Evolutionary conservation across 345 rosid genomes (phyloP).

Genomic region (Microcos paniculata): DNA sequence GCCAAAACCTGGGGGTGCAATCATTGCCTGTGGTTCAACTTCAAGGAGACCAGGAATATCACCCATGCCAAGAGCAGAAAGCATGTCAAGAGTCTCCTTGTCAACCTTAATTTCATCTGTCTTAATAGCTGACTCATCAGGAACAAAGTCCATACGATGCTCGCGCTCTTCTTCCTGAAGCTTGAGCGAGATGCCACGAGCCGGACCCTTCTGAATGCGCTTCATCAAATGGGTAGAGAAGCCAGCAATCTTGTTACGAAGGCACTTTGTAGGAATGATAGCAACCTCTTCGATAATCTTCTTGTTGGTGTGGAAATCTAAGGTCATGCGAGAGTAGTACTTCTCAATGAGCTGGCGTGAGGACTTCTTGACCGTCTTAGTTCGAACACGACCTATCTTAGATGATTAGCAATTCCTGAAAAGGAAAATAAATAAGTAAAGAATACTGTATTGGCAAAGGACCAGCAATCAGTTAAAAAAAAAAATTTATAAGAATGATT

Average conservation of each 20-base stretch:
- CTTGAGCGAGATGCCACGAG: conserved; percentile 82
- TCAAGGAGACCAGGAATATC: conserved; percentile 53
- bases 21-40: too few relatives aligned
- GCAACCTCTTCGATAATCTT: conserved; percentile 86
- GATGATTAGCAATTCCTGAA: too few relatives aligned
- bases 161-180: conserved; percentile 90
- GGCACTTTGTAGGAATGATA: conserved; percentile 79
- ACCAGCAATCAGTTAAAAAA: too few relatives aligned
- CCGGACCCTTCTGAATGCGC: conserved; percentile 84
- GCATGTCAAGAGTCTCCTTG: conserved; percentile 67
- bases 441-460: too few relatives aligned
- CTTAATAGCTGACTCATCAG: conserved; percentile 76
- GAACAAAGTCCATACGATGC: conserved; percentile 91
- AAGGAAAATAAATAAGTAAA: too few relatives aligned
- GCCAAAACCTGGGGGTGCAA: too few relatives aligned
- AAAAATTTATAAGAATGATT: too few relatives aligned
- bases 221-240: conserved; percentile 51
- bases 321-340: conserved; percentile 83
- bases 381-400: conserved; percentile 93
- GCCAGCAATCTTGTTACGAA: conserved; percentile 91
- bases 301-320: conserved; percentile 89
- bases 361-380: conserved; percentile 88
- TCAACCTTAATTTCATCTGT: conserved; percentile 56
- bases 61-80: conserved; percentile 69
- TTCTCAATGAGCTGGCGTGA: conserved; percentile 88